These are phyloP conservation scores for Chaetomium sp. DNA, from an alignment of 2,329 filamentous ascomycete species.

Conservation along the genomic window DNA sequence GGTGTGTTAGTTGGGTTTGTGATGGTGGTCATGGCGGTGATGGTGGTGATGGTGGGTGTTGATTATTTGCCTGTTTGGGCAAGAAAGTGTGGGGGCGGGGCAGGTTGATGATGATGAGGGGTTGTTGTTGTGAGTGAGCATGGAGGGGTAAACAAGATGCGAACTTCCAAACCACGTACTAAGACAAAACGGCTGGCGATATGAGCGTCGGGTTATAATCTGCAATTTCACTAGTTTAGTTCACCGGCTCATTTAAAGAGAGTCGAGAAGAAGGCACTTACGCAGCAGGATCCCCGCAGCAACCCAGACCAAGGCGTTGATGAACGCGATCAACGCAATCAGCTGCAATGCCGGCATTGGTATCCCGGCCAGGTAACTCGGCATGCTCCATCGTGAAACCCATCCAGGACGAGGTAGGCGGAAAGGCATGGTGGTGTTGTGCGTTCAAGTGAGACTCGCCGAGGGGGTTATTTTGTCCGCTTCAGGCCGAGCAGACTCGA, in stretches of 20 bases:
- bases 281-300: conserved; percentile 33
- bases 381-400: conserved; percentile 21
- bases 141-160: neutral
- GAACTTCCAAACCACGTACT: conserved; percentile 30
- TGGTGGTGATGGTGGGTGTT: neutral
- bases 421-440: conserved; percentile 8
- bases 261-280: neutral
- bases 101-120: neutral
- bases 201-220: conserved; percentile 55
- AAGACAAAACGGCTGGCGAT: conserved; percentile 76
- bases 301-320: conserved; percentile 52
- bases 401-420: conserved; percentile 6
- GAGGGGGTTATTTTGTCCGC: neutral
- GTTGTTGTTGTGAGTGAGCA: neutral
- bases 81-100: neutral
- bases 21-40: neutral
- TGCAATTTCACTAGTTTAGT: neutral
- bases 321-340: conserved; percentile 42
- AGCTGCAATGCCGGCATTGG: conserved; percentile 36
- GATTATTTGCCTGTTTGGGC: neutral
- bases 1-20: neutral
- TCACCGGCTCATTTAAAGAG: too few species aligned
- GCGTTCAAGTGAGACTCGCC: neutral
- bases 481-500: neutral
- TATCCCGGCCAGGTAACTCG: conserved; percentile 25